Base-by-base conservation (phyloP, 192 early-diverging fungal genomes). In the Jimgerdemannia flammicorona region DNA sequence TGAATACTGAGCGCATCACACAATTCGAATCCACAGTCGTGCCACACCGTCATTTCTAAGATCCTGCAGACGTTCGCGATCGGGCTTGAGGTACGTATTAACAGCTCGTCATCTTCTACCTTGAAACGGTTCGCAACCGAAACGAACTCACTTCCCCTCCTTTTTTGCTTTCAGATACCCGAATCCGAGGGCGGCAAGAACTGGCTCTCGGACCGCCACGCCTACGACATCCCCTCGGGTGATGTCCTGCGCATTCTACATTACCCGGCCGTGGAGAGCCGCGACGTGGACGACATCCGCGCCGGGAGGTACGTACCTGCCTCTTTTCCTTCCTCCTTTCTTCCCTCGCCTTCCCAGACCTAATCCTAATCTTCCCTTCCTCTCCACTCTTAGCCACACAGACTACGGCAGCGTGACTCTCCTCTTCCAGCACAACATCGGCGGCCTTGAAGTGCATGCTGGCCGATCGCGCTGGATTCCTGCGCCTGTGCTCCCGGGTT, bases 401-500 rank as follows among this genome's bases (percentile, higher is more conserved):
- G 90, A 91, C 70, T 91, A 91, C 74, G 90, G 90, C 9, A 82
- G 84, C 3, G 70, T 91, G 9, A 91, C 89, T 10, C 54, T 91
- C 3, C 75, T 91, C 19, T 89, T 90, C 75, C 90, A 90, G 72
- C 81, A 88, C 72, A 84, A 87, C 39, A 80, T 86, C 39, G 80
- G 79, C 39, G 86, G 86, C 17, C 75, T 87, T 40, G 86, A 87
- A 70, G 77, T 87, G 3, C 76, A 83, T 67, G 68, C 76, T 6
- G 72, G 70, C 9, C 69, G 74, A 4, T 54, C 64, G 11, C 70
- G 79, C 9, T 91, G 87, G 87, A 77, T 90, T 2, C 72, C 85
- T 4, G 89, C 84, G 19, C 88, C 88, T 18, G 78, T 87, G 0
- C 81, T 88, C 69, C 81, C 82, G 0, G 76, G 76, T n/a, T 75